Conservation (phyloP, 1,139 yeast species). For the Entelexis paramagnoliae region DNA sequence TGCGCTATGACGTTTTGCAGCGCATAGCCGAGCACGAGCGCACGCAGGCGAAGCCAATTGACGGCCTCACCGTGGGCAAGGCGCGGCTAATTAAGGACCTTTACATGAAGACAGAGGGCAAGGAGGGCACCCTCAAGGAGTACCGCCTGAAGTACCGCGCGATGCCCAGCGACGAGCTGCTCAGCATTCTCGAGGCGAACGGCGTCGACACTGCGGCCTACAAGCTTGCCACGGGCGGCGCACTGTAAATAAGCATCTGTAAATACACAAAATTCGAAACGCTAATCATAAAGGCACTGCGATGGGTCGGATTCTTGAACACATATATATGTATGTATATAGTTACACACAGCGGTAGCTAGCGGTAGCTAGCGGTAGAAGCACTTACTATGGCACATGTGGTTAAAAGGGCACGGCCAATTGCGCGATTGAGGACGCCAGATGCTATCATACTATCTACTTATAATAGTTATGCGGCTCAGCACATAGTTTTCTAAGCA, state of each 20-base stretch:
- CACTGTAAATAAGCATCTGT: slow-evolving; percentile 1
- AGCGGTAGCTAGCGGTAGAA: no score
- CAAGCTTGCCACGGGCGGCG: neutral
- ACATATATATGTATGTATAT: no score
- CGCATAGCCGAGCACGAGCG: slow-evolving; percentile 25
- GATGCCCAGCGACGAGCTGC: slow-evolving; percentile 30
- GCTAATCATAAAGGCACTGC: no score
- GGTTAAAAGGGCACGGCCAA: no score
- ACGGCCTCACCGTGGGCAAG: slow-evolving; percentile 45
- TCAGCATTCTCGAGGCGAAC: slow-evolving; percentile 30
- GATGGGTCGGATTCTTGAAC: no score
- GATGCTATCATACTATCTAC: no score
- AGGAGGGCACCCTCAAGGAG: slow-evolving; percentile 17
- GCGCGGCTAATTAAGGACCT: slow-evolving; percentile 45
- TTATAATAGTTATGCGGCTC: no score
- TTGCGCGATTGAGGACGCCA: no score
- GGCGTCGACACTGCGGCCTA: slow-evolving; percentile 27
- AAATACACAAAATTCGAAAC: neutral
- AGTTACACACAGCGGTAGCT: no score
- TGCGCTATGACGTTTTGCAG: slow-evolving; percentile 59
- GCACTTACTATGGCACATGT: no score
- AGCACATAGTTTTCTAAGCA: no score
- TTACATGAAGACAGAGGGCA: slow-evolving; percentile 7
- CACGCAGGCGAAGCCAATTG: slow-evolving; percentile 24
- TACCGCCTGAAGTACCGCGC: slow-evolving; percentile 25